Evolutionary conservation across 306 rosid genomes (phyloP).

Genomic region (Delonix regia): DNA sequence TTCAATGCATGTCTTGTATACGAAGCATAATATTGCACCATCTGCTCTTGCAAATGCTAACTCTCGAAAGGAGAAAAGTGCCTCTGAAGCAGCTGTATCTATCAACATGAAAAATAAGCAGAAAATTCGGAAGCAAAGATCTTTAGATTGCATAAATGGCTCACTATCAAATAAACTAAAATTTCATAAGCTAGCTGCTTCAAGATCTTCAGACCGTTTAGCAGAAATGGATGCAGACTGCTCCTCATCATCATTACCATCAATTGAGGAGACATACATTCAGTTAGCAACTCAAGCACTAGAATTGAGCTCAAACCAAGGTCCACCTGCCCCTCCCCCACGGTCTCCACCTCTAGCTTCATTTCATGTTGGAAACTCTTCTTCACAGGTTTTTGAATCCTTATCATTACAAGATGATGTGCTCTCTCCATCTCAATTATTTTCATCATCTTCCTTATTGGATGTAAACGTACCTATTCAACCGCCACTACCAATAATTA

Average conservation of each 20-base stretch:
- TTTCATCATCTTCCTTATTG: slow-evolving; percentile 33
- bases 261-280: slow-evolving; percentile 47
- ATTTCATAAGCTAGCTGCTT: neutral
- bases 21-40: slow-evolving; percentile 75
- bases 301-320: slow-evolving; percentile 40
- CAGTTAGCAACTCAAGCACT: slow-evolving; percentile 33
- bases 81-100: slow-evolving; percentile 42
- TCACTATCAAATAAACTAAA: neutral
- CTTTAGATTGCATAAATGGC: slow-evolving; percentile 42
- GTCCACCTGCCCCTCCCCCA: slow-evolving; percentile 35
- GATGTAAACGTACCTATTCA: slow-evolving; percentile 23
- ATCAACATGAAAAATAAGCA: slow-evolving; percentile 52
- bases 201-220: slow-evolving; percentile 20
- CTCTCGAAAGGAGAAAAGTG: slow-evolving; percentile 57
- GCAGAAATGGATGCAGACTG: slow-evolving; percentile 49
- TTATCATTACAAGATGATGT: slow-evolving; percentile 36
- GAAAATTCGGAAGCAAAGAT: slow-evolving; percentile 54
- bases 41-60: slow-evolving; percentile 49
- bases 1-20: slow-evolving; percentile 86
- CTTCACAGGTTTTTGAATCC: slow-evolving; percentile 27
- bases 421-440: slow-evolving; percentile 35
- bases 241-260: slow-evolving; percentile 41
- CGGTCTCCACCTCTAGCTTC: slow-evolving; percentile 29
- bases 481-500: slow-evolving; percentile 5
- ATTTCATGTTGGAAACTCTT: slow-evolving; percentile 27